Evolutionary conservation across 805 yeast species (phyloP), one percentile per base, ranked within the genome.

Genomic region (Yarrowia sp.): DNA sequence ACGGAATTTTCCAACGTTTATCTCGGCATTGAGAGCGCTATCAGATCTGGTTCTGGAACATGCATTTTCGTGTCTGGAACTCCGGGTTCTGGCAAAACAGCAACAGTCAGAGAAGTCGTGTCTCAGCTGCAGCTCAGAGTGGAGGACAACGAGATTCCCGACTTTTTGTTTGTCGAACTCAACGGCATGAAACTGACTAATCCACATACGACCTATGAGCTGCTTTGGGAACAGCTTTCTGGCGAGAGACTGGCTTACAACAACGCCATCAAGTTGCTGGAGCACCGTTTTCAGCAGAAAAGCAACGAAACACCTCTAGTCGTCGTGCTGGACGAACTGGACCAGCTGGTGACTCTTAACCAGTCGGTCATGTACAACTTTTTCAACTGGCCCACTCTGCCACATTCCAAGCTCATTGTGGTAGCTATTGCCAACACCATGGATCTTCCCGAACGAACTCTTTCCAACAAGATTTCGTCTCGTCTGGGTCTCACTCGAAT

Each of bases 61-160:
- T 90, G 97, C 68, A 76, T 95, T 6, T 95, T 92, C 72, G 85
- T 95, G 11, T 90, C 97, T 75, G 99, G 99, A 3, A 91, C 97
- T 0, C 99, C 99, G 0, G 99, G 99, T 9, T 93, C 96, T 1
- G 99, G 99, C 12, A 95, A 95, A 73, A 93, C 99, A 0, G 95
- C 96, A 3, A 93, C 98, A 0, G 86, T 93, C 2, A 78, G 96
- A 64, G 96, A 92, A 71, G 98, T 89, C 0, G 82, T 95, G 26
- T 81, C 84, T 35, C 91, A 88, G 70, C 75, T 95, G 36, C 80
- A 82, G 48, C 71, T 74, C 16, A 76, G 79, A 21, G 67, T 68
- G 74, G 78, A 67, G 66, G 78, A 74, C 14, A 76, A 75, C 3
- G 80, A 77, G 44, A 63, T 83, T 33, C 75, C 77, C 2, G 73